Percentiles rank a stretch among this genome's conserved stretches.
phyloP scores from a whole-genome alignment of 179 eudicot genomes.

The Drosera spatulata region DNA sequence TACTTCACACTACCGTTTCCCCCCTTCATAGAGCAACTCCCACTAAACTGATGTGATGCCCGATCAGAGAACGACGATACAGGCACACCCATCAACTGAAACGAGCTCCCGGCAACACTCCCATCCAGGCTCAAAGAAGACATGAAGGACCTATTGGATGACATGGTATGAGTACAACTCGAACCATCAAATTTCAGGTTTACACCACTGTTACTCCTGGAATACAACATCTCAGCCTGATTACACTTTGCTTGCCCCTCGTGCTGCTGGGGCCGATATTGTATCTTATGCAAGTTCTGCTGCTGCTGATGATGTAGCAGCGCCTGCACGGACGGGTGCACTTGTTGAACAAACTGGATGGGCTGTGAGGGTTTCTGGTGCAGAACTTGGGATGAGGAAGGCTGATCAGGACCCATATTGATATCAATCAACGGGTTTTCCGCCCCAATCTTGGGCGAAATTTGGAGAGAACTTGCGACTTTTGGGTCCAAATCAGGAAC shows the following conservation, averaged over 20 bases:
- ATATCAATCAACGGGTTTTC: conserved; percentile 4
- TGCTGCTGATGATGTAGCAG: conserved; percentile 25
- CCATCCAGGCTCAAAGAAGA: conserved; percentile 60
- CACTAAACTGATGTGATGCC: conserved; percentile 29
- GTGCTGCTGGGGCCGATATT: conserved; percentile 36
- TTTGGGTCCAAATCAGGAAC: conserved; percentile 27
- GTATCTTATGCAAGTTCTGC: conserved; percentile 21
- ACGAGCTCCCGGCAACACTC: conserved; percentile 35
- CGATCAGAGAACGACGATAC: conserved; percentile 32
- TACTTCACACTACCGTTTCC: conserved; percentile 46
- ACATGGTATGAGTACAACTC: conserved; percentile 37
- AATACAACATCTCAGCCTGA: conserved; percentile 45
- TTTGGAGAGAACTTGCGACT: conserved; percentile 22
- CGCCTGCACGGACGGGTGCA: conserved; percentile 12
- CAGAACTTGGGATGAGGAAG: conserved; percentile 8
- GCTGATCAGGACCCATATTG: conserved; percentile 4
- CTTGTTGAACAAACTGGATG: conserved; percentile 15
- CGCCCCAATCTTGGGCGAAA: conserved; percentile 18
- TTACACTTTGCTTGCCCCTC: conserved; percentile 31
- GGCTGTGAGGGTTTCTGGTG: conserved; percentile 29
- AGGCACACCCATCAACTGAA: conserved; percentile 35
- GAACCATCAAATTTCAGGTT: conserved; percentile 48
- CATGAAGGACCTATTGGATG: conserved; percentile 45
- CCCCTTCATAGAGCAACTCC: conserved; percentile 38
- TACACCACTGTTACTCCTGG: conserved; percentile 18